Base-by-base conservation (phyloP, 306 rosid genomes). In the Rosa rugosa region DNA sequence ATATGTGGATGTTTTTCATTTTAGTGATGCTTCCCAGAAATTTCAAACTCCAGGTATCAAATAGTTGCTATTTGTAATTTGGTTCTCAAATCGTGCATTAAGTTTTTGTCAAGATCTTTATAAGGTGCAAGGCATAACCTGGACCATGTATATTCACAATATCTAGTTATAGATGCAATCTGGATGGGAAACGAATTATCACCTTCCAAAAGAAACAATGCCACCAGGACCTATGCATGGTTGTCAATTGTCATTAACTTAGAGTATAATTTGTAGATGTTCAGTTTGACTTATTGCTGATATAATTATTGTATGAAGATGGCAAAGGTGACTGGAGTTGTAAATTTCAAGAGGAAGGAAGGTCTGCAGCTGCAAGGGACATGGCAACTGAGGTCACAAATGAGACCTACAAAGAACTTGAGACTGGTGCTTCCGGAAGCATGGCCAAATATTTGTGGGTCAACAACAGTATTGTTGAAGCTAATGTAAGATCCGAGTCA, bases 1-100 rank as follows among this genome's bases (percentile, higher is more conserved):
- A 67, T 20, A 45, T 59, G 40, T 59, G 41, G 77, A 72, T 73
- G 45, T 44, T 38, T 69, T 66, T 75, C 45, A 60, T n/a, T 51
- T 54, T 38, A 64, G 34, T 27, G 67, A 63, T 73, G 72, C 41
- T 59, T 64, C 68, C 18, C 79, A 76, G 77, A 72, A 54, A 60
- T 69, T 69, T 31, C 76, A 62, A 60, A 62, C 60, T 47, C 72
- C 83, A 75, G 87, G 87, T 84, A 83, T 56, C 47, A 57, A 51
- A 44, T 18, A 22, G 47, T 68, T 31, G 38, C n/a, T 69, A 53
- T 51, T 8, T 2, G 20, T 41, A 70, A 45, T 46, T 54, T 23
- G 23, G 54, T 47, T 57, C 2, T 18, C 59, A 76, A 65, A 38
- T 59, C 64, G 27, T 75, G 59, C 70, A 3, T 75, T 76, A 45